Conservation (phyloP, 1,284 basidiomycete genomes). For the Mycena citricolor region DNA sequence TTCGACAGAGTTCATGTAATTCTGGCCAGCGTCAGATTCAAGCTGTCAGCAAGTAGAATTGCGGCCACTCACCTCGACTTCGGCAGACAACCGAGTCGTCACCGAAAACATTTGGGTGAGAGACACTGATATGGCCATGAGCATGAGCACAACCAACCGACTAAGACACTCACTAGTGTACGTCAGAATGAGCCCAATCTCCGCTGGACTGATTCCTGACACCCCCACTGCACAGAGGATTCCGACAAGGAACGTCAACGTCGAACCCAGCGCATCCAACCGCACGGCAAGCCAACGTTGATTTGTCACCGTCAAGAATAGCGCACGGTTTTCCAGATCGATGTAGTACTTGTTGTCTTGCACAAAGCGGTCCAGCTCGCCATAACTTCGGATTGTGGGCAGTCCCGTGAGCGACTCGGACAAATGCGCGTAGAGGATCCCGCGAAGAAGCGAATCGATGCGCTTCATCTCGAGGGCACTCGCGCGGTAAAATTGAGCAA, state of each 20-base stretch:
- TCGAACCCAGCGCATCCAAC: slow-evolving; percentile 72
- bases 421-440: slow-evolving; percentile 77
- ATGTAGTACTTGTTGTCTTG: slow-evolving; percentile 69
- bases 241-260: slow-evolving; percentile 63
- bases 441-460: slow-evolving; percentile 64
- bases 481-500: slow-evolving; percentile 62
- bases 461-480: slow-evolving; percentile 75
- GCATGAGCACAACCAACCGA: slow-evolving; percentile 60
- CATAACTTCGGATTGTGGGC: slow-evolving; percentile 76
- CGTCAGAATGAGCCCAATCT: slow-evolving; percentile 73
- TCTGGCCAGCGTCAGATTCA: slow-evolving; percentile 35
- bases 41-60: background rate
- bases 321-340: slow-evolving; percentile 72
- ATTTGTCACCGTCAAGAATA: slow-evolving; percentile 61
- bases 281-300: slow-evolving; percentile 76
- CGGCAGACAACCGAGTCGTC: slow-evolving; percentile 59
- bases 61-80: slow-evolving; percentile 53
- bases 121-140: slow-evolving; percentile 55
- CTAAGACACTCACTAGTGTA: slow-evolving; percentile 48
- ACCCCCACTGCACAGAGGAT: slow-evolving; percentile 49
- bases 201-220: slow-evolving; percentile 58
- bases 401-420: slow-evolving; percentile 73
- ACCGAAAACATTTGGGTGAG: slow-evolving; percentile 57
- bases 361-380: slow-evolving; percentile 62
- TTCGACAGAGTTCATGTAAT: slow-evolving; percentile 77